Evolutionary conservation across 352 stramenopile genomes (phyloP), one percentile per base, ranked within the genome.

Genomic region (Pythium coloratum): DNA sequence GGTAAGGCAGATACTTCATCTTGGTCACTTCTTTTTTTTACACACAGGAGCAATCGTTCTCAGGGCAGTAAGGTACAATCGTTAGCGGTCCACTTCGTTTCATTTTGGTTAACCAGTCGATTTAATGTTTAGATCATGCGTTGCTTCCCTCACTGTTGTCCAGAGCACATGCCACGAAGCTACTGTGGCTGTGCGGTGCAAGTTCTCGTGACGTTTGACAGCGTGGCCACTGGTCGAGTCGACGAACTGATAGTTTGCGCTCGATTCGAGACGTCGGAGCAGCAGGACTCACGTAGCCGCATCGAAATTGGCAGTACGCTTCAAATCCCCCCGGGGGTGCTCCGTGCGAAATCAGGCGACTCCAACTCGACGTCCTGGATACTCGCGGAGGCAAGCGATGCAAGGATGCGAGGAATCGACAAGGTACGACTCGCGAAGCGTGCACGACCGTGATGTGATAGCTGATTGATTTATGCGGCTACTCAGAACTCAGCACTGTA

Each of bases 121-220:
- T 46, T n/a, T 18, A n/a, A n/a, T 46, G 7, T 12, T 46, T n/a
- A 73, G 62, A 71, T 77, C 55, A 44, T 78, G 56, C 67, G 72
- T 12, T 78, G 72, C 58, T 78, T 78, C 49, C 72, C 72, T 6
- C 72, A 78, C 59, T 78, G 72, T 54, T 78, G 72, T 32, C 72
- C 72, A 8, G 64, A 70, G 18, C 72, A 78, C 53, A 56, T 62
- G 18, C 51, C 56, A 28, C 67, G 72, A 14, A 64, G 72, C 58
- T 78, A 78, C 55, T 78, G 72, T 59, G 68, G 72, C 20, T 75
- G 64, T 57, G 72, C 72, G 55, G 34, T 78, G 24, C 59, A 68
- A 40, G 49, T 70, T 46, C 49, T 63, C 33, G 55, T 70, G 55
- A 65, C 64, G 20, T 65, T 64, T 24, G 55, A 64, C 10, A 49